These are phyloP conservation scores for Ogataea salicorniae DNA, from an alignment of 805 yeast species.

Conservation along the genomic window DNA sequence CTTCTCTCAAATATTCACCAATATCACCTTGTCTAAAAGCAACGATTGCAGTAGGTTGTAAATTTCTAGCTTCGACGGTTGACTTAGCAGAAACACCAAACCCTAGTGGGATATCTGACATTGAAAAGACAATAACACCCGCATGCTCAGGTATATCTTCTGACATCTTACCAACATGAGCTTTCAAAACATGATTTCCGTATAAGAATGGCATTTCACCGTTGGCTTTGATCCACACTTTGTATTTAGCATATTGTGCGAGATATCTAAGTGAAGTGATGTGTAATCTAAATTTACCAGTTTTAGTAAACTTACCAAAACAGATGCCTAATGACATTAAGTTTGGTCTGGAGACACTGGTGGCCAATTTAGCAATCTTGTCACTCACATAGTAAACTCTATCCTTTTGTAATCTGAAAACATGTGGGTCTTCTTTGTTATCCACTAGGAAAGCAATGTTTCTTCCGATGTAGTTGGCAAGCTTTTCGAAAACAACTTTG, in stretches of 20 bases:
- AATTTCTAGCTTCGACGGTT: constrained; percentile 77
- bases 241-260: constrained; percentile 85
- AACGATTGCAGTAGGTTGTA: constrained; percentile 91
- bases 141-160: constrained; percentile 98
- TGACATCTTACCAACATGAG: constrained; percentile 93
- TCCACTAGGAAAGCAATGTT: constrained; percentile 86
- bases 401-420: constrained; percentile 92
- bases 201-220: constrained; percentile 98
- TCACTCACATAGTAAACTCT: constrained; percentile 92
- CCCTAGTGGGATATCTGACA: constrained; percentile 90
- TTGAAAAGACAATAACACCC: constrained; percentile 85
- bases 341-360: constrained; percentile 82
- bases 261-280: constrained; percentile 83
- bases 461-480: constrained; percentile 95
- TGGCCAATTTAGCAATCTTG: constrained; percentile 77
- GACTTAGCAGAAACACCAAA: constrained; percentile 94
- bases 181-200: constrained; percentile 94
- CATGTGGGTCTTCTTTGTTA: constrained; percentile 82
- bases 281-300: constrained; percentile 93
- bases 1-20: constrained; percentile 97
- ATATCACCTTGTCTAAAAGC: constrained; percentile 97
- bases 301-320: constrained; percentile 94
- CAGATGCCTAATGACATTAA: constrained; percentile 92
- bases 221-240: constrained; percentile 92
- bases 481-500: constrained; percentile 88